Evolutionary conservation across 108 stramenopile species (phyloP), one percentile per base, ranked within the genome.

Genomic region (Skeletonema marinoi): DNA sequence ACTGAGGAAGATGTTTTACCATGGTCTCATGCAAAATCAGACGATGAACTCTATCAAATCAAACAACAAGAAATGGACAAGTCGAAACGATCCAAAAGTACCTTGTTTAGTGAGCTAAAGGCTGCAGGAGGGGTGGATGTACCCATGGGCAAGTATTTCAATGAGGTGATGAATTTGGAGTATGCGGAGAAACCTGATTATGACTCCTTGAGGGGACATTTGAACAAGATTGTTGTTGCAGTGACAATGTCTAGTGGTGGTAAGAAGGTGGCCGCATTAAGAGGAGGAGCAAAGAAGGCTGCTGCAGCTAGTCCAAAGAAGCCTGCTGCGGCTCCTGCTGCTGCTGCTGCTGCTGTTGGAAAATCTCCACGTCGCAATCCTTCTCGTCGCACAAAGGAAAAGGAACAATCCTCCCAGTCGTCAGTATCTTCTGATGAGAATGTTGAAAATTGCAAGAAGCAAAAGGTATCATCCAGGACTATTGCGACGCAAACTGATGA

Each of bases 161-260:
- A 76, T 13, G 35, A 39, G 3, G 86, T 92, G 50, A 81, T 71
- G 56, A 61, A n/a, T 1, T 78, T 89, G 65, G 72, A 67, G 3
- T 94, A 81, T 80, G 83, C 87, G 63, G 76, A 83, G 21, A 77
- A 78, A 29, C 93, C 93, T 7, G 81, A 92, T 60, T 94, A 90
- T 66, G 86, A 94, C 2, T 59, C 62, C 5, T 62, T 94, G 13
- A 44, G 75, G 36, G 33, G 58, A 12, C 35, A 60, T 73, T 35
- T 73, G 67, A 73, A 73, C 60, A 71, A 73, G 60, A 48, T 80
- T 35, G 38, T 67, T 62, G 72, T 80, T 16, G 60, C 78, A 8
- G 13, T 12, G 11, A 16, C 46, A 48, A 11, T n/a, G 16, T 48
- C 46, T 12, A n/a, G 16, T 48, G 46, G 46, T 13, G 46, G 46